Percentiles rank a stretch among this genome's conserved stretches.
These are phyloP conservation scores for Ormosia semicastrata DNA, from an alignment of 306 rosid species.

Conservation along the genomic window DNA sequence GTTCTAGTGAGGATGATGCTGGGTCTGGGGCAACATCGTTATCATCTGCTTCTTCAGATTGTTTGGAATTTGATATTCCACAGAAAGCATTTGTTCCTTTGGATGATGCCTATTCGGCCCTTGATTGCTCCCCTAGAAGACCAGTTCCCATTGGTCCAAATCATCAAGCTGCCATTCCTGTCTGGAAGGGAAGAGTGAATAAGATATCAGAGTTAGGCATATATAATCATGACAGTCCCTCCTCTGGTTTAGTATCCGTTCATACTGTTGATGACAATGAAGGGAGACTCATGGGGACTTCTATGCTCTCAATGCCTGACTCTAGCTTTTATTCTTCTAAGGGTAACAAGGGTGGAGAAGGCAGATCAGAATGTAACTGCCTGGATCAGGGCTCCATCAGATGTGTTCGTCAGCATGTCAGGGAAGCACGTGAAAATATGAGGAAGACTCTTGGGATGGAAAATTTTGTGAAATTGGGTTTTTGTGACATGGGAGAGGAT, in stretches of 20 bases:
- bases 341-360: slow-evolving; percentile 25
- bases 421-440: slow-evolving; percentile 42
- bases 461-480: slow-evolving; percentile 51
- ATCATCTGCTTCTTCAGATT: slow-evolving; percentile 32
- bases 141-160: slow-evolving; percentile 50
- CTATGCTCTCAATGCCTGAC: slow-evolving; percentile 40
- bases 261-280: slow-evolving; percentile 21
- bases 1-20: slow-evolving; percentile 44
- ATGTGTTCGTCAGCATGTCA: slow-evolving; percentile 50
- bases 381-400: slow-evolving; percentile 42
- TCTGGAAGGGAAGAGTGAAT: slow-evolving; percentile 33
- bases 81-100: slow-evolving; percentile 29
- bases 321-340: not conserved
- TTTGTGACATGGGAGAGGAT: slow-evolving; percentile 54
- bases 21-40: slow-evolving; percentile 32
- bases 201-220: not conserved
- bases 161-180: slow-evolving; percentile 55
- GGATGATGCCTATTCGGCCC: slow-evolving; percentile 33
- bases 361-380: slow-evolving; percentile 43
- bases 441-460: slow-evolving; percentile 42
- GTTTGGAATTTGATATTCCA: slow-evolving; percentile 35
- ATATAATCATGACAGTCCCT: not conserved
- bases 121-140: slow-evolving; percentile 37
- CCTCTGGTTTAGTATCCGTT: slow-evolving; percentile 1
- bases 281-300: slow-evolving; percentile 46